These are phyloP conservation scores for Funneliformis caledonium DNA, from an alignment of 371 early-diverging fungal genomes.

Conservation along the genomic window DNA sequence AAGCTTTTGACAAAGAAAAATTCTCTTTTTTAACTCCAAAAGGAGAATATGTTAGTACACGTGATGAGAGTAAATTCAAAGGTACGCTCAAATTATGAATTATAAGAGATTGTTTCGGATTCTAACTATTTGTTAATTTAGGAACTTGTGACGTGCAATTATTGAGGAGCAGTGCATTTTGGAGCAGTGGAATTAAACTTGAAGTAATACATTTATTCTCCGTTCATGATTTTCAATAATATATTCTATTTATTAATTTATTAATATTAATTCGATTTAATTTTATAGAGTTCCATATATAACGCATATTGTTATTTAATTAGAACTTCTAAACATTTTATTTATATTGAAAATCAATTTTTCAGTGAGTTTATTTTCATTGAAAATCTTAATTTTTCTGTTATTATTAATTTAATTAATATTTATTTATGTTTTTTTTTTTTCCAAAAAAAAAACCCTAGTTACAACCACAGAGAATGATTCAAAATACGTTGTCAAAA, in stretches of 20 bases:
- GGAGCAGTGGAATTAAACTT: slow-evolving; percentile 68
- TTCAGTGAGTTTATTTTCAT: slow-evolving; percentile 66
- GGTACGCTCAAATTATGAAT: not conserved
- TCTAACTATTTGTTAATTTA: too few relatives aligned
- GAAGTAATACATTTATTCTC: slow-evolving; percentile 46
- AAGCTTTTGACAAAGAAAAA: slow-evolving; percentile 62
- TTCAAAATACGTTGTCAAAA: slow-evolving; percentile 35
- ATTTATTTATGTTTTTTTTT: slow-evolving; percentile 8
- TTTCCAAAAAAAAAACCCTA: slow-evolving; percentile 26
- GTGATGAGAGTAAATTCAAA: slow-evolving; percentile 68
- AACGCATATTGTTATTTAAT: slow-evolving; percentile 84
- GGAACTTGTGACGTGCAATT: slow-evolving; percentile 74
- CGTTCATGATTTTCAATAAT: not conserved
- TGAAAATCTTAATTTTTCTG: too few relatives aligned
- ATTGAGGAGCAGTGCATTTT: slow-evolving; percentile 68
- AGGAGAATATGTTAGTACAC: slow-evolving; percentile 75
- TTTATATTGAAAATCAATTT: slow-evolving; percentile 98
- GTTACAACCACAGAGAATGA: slow-evolving; percentile 49
- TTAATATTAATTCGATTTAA: not conserved
- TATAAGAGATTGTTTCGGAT: too few relatives aligned
- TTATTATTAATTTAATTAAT: not conserved
- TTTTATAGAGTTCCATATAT: slow-evolving; percentile 76
- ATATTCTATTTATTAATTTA: not conserved
- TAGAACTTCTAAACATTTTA: slow-evolving; percentile 74
- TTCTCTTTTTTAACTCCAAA: slow-evolving; percentile 82